Percentiles rank a stretch among this genome's conserved stretches.
Conservation (phyloP, 768 basidiomycete genomes). For the Coprinopsis cinerea region DNA sequence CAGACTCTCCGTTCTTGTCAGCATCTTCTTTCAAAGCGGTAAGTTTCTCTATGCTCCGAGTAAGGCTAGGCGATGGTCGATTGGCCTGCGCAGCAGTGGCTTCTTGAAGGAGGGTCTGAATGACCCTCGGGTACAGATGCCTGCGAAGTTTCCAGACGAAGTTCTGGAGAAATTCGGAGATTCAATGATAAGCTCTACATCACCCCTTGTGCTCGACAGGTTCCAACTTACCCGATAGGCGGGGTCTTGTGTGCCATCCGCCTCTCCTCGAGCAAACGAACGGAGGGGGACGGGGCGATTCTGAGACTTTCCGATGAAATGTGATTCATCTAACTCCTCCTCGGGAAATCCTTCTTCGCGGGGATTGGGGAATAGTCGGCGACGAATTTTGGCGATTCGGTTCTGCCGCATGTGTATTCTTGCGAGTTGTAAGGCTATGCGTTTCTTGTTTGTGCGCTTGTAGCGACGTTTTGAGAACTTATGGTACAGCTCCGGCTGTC, state of each 20-base stretch:
- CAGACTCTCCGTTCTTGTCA: constrained; percentile 4
- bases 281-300: not conserved
- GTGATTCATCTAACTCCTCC: not conserved
- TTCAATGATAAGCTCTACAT: no score
- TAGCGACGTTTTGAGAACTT: constrained; percentile 32
- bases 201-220: no score
- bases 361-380: not conserved
- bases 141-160: not conserved
- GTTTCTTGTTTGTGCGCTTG: constrained; percentile 27
- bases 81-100: no score
- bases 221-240: no score
- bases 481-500: constrained; percentile 42
- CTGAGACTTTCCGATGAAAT: not conserved
- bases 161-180: no score
- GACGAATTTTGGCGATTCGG: not conserved
- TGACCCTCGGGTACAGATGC: not conserved
- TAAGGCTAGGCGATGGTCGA: no score
- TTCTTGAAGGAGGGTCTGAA: no score
- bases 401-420: constrained; percentile 9
- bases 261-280: not conserved
- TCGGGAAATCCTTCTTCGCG: constrained; percentile 7
- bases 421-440: constrained; percentile 24
- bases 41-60: no score
- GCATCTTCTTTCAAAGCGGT: no score
- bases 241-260: no score